These are phyloP conservation scores for Starmera dryadoides DNA, from an alignment of 805 yeast species.

Conservation along the genomic window DNA sequence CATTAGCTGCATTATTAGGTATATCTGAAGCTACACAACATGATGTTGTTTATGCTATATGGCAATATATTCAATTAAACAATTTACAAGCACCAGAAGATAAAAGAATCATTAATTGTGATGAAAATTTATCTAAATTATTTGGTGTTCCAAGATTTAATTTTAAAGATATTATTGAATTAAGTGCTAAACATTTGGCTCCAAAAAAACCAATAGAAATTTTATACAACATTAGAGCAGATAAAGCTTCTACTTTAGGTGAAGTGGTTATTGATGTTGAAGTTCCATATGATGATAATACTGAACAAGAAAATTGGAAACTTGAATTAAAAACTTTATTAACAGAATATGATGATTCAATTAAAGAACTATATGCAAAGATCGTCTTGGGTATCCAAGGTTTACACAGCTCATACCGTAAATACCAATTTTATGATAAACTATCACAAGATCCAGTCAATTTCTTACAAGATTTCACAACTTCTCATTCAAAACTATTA, in stretches of 20 bases:
- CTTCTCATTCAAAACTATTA: slow-evolving; percentile 76
- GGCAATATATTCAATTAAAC: slow-evolving; percentile 74
- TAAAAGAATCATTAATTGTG: slow-evolving; percentile 45
- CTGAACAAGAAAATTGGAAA: slow-evolving; percentile 20
- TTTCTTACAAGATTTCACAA: slow-evolving; percentile 66
- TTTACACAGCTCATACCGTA: slow-evolving; percentile 45
- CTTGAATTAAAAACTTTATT: slow-evolving; percentile 24
- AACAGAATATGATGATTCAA: slow-evolving; percentile 20
- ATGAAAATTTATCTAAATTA: slow-evolving; percentile 34
- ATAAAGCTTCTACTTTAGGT: slow-evolving; percentile 71
- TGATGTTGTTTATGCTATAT: slow-evolving; percentile 69
- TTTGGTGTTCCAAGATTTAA: slow-evolving; percentile 47
- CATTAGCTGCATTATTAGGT: slow-evolving; percentile 67
- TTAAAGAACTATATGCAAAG: slow-evolving; percentile 24
- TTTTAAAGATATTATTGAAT: slow-evolving; percentile 66
- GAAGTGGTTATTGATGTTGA: slow-evolving; percentile 73
- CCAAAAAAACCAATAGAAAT: slow-evolving; percentile 79
- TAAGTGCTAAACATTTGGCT: slow-evolving; percentile 54
- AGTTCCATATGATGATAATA: slow-evolving; percentile 36
- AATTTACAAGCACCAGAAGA: slow-evolving; percentile 53
- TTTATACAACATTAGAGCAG: slow-evolving; percentile 71
- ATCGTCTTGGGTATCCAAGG: slow-evolving; percentile 39
- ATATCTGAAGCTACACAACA: slow-evolving; percentile 76
- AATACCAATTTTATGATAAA: slow-evolving; percentile 71
- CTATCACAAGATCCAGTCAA: slow-evolving; percentile 71